Evolutionary conservation across 2,329 filamentous ascomycete genomes (phyloP), one percentile per base, ranked within the genome.

Genomic region (Aureobasidium pullulans): DNA sequence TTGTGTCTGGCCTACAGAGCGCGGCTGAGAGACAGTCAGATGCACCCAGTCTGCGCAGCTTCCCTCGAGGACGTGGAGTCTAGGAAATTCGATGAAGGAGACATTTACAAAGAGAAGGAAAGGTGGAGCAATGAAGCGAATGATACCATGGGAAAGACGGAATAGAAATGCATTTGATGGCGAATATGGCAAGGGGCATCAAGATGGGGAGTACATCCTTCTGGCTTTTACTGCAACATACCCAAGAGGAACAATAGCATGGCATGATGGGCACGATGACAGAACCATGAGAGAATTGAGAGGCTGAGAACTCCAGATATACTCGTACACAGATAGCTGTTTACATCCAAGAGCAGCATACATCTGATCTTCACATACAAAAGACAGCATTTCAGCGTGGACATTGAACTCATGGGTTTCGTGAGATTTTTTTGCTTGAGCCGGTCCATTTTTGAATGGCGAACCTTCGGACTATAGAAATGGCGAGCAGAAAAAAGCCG

Each of bases 401-500:
- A 6, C 46, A 49, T 1, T 19, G 31, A n/a, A 48, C 46, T 10
- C 29, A 31, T 28, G 32, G 23, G 34, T 15, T 37, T 52, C 23
- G 48, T 31, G 23, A 31, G 34, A 19, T 48, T 48, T 48, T 57
- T 47, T 47, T 47, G 37, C 42, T 57, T 57, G 54, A 48, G 36
- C 54, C 42, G 54, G 54, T 47, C 54, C 50, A 54, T 54, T 42
- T 54, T 47, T 57, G 37, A 48, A 57, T 57, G 34, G 36, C 43
- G 54, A 57, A 57, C 40, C 16, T 37, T 57, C 34, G 32, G 43
- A 48, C 54, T 57, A 57, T 40, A 32, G 43, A 57, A 57, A 57
- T 28, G 54, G 54, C 54, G 54, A 57, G 54, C 54, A 44, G 52
- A 57, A 37, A 36, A 44, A 46, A 57, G 52, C 52, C 52, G 52